Percentiles rank a stretch among this genome's conserved stretches.
Conservation (phyloP, 305 asterid species). For the Solanum chacoense region DNA sequence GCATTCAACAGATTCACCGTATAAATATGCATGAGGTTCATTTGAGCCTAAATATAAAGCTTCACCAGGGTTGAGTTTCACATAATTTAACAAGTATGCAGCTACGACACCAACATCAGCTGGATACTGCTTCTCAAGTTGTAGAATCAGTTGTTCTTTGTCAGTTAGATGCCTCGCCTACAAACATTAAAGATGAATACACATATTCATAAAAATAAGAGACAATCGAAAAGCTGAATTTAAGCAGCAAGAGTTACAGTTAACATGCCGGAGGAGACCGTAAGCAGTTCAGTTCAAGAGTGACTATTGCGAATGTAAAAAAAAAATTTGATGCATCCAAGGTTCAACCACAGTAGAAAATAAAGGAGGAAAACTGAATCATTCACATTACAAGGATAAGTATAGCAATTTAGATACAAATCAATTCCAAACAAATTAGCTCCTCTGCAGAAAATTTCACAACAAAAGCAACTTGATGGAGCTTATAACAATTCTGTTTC, state of each 20-base stretch:
- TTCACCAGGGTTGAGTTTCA: conserved; percentile 81
- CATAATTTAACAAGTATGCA: conserved; percentile 59
- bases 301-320: not conserved
- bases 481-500: not conserved
- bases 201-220: not conserved
- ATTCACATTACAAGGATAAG: not conserved
- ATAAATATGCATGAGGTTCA: conserved; percentile 85
- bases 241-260: not conserved
- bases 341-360: not conserved
- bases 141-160: conserved; percentile 61
- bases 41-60: conserved; percentile 79
- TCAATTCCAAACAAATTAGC: not conserved
- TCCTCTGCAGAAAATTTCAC: not conserved
- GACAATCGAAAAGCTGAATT: not conserved
- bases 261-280: not conserved
- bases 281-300: not conserved
- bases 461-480: not conserved
- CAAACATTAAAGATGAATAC: not conserved
- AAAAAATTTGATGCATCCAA: not conserved
- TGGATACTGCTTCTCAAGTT: conserved; percentile 79
- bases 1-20: conserved; percentile 89
- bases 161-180: conserved; percentile 57
- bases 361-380: not conserved
- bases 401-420: not conserved
- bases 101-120: conserved; percentile 73